phyloP scores from a whole-genome alignment of 768 basidiomycete species.

The Kwoniella bestiolae region DNA sequence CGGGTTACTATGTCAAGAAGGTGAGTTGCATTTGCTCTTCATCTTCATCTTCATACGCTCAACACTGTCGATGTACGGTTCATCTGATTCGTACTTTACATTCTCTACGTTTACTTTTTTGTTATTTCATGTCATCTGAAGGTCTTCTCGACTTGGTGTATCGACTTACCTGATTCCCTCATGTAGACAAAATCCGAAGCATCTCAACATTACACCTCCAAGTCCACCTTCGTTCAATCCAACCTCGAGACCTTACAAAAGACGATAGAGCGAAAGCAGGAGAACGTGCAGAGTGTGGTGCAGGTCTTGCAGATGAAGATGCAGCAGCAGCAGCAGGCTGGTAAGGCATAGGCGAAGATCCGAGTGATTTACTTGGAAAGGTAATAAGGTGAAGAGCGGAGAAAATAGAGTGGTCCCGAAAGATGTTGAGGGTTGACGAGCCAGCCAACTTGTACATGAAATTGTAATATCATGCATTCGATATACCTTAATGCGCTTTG shows the following conservation, averaged over 20 bases:
- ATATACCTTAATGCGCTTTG: slow-evolving; percentile 2
- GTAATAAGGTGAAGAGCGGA: neutral
- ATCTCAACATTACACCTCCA: slow-evolving; percentile 74
- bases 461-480: slow-evolving; percentile 31
- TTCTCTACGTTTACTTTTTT: too few species aligned
- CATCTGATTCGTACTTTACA: too few species aligned
- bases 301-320: slow-evolving; percentile 73
- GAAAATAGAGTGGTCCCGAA: neutral
- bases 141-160: neutral
- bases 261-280: slow-evolving; percentile 87
- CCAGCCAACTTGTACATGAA: neutral
- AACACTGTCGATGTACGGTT: too few species aligned
- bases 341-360: neutral
- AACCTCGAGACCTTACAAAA: slow-evolving; percentile 87
- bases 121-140: too few species aligned
- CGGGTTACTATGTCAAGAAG: slow-evolving; percentile 95
- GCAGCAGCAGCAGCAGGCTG: slow-evolving; percentile 39
- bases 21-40: slow-evolving; percentile 59
- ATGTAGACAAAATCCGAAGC: slow-evolving; percentile 82
- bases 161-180: neutral
- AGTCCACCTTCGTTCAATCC: slow-evolving; percentile 76
- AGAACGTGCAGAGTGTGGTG: slow-evolving; percentile 77
- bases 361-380: neutral
- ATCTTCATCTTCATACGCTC: neutral
- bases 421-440: too few species aligned